phyloP scores from a whole-genome alignment of 2,329 filamentous ascomycete species.

The Nigrospora osmanthi region DNA sequence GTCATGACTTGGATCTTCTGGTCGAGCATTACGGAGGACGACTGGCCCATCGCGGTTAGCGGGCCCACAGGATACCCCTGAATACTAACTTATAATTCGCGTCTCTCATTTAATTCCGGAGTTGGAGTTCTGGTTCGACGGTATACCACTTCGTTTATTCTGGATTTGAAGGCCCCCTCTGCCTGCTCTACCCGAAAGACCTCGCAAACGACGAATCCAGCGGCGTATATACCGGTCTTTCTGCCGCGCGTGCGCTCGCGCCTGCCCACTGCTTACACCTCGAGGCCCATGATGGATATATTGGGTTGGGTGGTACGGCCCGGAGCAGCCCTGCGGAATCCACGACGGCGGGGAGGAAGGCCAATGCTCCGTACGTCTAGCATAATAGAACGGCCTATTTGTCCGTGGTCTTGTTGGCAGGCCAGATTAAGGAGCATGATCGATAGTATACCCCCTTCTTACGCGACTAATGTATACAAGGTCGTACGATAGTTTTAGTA shows the following conservation, averaged over 20 bases:
- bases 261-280: too few relatives aligned
- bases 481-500: slow-evolving; percentile 18
- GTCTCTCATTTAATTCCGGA: slow-evolving; percentile 16
- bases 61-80: slow-evolving; percentile 29
- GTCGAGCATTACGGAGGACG: slow-evolving; percentile 98
- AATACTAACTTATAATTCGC: slow-evolving; percentile 3
- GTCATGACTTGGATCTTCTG: slow-evolving; percentile 88
- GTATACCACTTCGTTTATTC: slow-evolving; percentile 21
- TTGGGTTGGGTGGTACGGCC: too few relatives aligned
- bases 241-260: neutral
- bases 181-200: neutral
- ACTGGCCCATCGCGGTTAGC: slow-evolving; percentile 66
- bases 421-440: slow-evolving; percentile 9
- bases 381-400: neutral
- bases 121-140: slow-evolving; percentile 22
- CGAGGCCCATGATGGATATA: too few relatives aligned
- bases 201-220: neutral
- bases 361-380: neutral
- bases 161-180: slow-evolving; percentile 11
- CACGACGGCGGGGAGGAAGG: too few relatives aligned
- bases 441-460: slow-evolving; percentile 21
- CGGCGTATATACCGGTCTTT: neutral
- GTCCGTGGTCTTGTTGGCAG: neutral
- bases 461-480: slow-evolving; percentile 24
- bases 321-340: too few relatives aligned